These are phyloP conservation scores for Stephanodiscus triporus DNA, from an alignment of 108 stramenopile genomes.

Conservation along the genomic window DNA sequence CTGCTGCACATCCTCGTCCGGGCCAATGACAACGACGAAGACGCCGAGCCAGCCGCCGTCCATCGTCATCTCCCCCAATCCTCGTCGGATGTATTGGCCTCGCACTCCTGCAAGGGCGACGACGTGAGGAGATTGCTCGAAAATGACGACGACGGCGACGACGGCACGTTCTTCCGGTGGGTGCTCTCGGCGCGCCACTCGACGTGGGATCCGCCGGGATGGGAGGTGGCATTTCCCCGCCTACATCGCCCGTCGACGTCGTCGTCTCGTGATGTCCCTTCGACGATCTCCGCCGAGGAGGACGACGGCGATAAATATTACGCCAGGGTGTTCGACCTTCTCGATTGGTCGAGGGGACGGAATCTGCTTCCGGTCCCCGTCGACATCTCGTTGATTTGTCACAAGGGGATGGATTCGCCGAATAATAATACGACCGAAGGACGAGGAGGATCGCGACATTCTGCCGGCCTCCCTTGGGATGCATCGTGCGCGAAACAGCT, in stretches of 20 bases:
- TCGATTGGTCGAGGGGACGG: constrained; percentile 29
- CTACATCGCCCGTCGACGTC: no score
- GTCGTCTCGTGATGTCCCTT: not conserved
- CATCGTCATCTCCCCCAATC: constrained; percentile 13
- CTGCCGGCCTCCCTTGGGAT: not conserved
- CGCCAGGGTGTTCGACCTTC: constrained; percentile 45
- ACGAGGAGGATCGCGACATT: not conserved
- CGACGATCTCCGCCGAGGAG: not conserved
- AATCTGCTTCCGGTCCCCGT: constrained; percentile 22
- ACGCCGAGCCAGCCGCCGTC: not conserved
- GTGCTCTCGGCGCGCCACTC: constrained; percentile 29
- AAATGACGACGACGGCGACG: not conserved
- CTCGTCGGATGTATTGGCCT: constrained; percentile 15
- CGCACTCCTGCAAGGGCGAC: constrained; percentile 8
- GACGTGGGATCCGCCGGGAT: constrained; percentile 19
- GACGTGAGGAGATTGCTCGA: not conserved
- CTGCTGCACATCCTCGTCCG: not conserved
- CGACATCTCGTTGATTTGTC: constrained; percentile 25
- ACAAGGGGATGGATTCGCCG: constrained; percentile 40
- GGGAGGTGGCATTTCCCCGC: constrained; percentile 24
- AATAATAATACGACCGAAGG: not conserved
- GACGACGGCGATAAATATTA: constrained; percentile 13
- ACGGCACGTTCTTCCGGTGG: constrained; percentile 25
- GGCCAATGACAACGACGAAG: not conserved
- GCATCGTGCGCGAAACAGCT: constrained; percentile 42